phyloP scores from a whole-genome alignment of 225 moss, liverwort and hornwort genomes.

The Pleurozium schreberi region DNA sequence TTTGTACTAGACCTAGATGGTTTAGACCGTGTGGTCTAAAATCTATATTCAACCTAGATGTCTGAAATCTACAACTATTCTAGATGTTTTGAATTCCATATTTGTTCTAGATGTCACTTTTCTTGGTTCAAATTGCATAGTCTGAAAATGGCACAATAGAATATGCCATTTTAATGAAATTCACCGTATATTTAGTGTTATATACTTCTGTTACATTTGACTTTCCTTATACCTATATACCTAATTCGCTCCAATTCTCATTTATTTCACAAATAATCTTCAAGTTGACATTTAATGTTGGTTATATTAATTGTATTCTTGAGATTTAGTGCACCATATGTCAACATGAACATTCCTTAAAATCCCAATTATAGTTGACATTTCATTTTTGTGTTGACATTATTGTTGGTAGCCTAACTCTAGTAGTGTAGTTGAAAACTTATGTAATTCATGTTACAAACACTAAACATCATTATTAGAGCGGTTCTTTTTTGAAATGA shows the following conservation, averaged over 20 bases:
- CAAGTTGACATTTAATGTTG: neutral
- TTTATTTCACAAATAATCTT: neutral
- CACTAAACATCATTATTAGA: no score
- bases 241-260: neutral
- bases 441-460: neutral
- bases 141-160: no score
- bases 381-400: neutral
- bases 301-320: neutral
- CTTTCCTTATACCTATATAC: fast-evolving
- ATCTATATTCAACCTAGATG: no score
- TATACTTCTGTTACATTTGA: neutral
- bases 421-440: fast-evolving
- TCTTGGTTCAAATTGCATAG: no score
- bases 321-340: neutral
- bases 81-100: no score
- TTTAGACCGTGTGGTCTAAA: no score
- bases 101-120: no score
- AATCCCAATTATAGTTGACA: neutral
- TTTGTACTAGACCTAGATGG: no score
- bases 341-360: neutral
- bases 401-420: neutral
- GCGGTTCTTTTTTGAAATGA: neutral
- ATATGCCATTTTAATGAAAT: no score
- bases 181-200: no score
- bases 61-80: no score